These are phyloP conservation scores for Yamadazyma akitaensis DNA, from an alignment of 805 yeast species.

Conservation along the genomic window DNA sequence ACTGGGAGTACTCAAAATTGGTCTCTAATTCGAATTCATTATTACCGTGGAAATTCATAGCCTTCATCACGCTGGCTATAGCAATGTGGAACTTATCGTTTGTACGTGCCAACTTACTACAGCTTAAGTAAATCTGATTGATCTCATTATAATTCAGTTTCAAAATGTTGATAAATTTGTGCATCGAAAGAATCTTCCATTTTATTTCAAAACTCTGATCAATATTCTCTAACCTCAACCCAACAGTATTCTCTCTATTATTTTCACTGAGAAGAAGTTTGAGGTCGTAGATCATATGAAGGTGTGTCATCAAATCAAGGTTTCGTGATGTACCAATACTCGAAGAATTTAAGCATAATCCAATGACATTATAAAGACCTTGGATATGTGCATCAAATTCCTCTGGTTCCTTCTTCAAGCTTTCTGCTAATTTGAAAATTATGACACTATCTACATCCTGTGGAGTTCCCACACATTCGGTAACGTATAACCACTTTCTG, in stretches of 20 bases:
- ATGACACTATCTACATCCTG: constrained; percentile 52
- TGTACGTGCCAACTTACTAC: constrained; percentile 64
- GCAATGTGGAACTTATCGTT: constrained; percentile 71
- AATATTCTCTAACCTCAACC: constrained; percentile 29
- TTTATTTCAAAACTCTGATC: constrained; percentile 53
- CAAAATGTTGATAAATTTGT: constrained; percentile 43
- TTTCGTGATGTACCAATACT: constrained; percentile 38
- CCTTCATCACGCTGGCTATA: constrained; percentile 61
- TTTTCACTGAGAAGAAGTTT: constrained; percentile 18
- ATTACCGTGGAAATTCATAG: constrained; percentile 31
- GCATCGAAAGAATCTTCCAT: constrained; percentile 56
- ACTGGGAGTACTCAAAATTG: constrained; percentile 72
- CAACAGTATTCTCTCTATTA: constrained; percentile 12
- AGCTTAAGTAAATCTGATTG: constrained; percentile 49
- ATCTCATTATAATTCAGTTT: constrained; percentile 23
- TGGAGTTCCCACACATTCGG: constrained; percentile 43
- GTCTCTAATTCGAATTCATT: constrained; percentile 2
- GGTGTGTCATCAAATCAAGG: constrained; percentile 31
- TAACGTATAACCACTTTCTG: constrained; percentile 53
- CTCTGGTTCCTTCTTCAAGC: background rate
- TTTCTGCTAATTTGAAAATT: constrained; percentile 57
- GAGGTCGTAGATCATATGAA: constrained; percentile 37
- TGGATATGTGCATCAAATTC: background rate
- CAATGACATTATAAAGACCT: constrained; percentile 46
- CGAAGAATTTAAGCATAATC: constrained; percentile 49